Base-by-base conservation (phyloP, 129 eudicot genomes). In the Oenanthe sinensis region DNA sequence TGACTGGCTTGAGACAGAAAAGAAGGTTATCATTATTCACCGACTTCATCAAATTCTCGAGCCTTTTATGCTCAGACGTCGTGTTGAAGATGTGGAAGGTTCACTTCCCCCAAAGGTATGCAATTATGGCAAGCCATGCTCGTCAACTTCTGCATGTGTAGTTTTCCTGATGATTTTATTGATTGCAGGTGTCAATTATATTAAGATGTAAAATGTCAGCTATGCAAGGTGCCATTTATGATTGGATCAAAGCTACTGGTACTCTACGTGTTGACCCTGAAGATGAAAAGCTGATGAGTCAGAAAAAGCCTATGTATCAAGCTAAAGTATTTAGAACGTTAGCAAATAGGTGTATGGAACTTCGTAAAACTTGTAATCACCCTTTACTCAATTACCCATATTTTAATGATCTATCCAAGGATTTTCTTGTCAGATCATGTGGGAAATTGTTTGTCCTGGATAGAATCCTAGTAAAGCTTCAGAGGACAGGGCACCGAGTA, bases 11-110 rank as follows among this genome's bases (percentile, higher is more conserved):
- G 99, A 95, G 86, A 95, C 97, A 12, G 99, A 95, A 81, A 95
- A 95, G 86, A 95, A 95, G 84, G 97, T 95, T 50, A 95, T 95
- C 79, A 86, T 95, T 80, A 95, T 95, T 65, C 99, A 95, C 63
- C 87, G 99, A 55, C 99, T 95, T 78, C 99, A 95, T 87, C 99
- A 95, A 81, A 95, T 95, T 58, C 82, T 95, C 74, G 99, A 95
- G 85, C 99, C 99, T 78, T 95, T 95, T 63, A 95, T 95, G 99
- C 99, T 95, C 75, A 86, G 99, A 80, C 97, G 99, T 37, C 99
- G 99, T 82, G 99, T 95, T 67, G 99, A 95, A 89, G 99, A 95
- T 83, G 99, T 95, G 49, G 99, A 95, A 88, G 99, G 99, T 50
- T 95, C 99, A 74, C 97, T 95, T 84, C 99, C 99, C 70, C 99